These are phyloP conservation scores for Sarocladium brachiariae DNA, from an alignment of 2,329 filamentous ascomycete species.

Conservation along the genomic window DNA sequence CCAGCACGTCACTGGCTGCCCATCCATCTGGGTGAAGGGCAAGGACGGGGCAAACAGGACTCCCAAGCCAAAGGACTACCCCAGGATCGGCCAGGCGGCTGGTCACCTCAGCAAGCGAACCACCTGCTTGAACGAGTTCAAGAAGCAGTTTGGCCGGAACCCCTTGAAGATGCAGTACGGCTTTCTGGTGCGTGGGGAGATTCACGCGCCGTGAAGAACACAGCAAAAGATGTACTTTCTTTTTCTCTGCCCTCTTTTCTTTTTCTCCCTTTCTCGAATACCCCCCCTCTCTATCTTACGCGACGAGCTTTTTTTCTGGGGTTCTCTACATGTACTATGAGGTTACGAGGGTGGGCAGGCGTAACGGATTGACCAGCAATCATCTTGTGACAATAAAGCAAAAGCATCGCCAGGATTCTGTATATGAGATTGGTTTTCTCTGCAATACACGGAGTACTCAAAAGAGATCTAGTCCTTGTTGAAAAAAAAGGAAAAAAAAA, in stretches of 20 bases:
- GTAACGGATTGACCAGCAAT: no score
- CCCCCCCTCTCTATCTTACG: no score
- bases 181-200: not conserved
- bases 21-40: slow-evolving; percentile 14
- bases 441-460: no score
- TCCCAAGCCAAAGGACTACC: slow-evolving; percentile 5
- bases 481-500: no score
- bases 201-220: not conserved
- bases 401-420: no score
- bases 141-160: slow-evolving; percentile 11
- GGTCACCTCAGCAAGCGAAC: slow-evolving; percentile 9
- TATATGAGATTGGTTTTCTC: no score
- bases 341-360: no score
- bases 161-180: slow-evolving; percentile 9
- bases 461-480: no score
- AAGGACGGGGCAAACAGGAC: slow-evolving; percentile 7
- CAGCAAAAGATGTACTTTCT: not conserved
- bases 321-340: not conserved
- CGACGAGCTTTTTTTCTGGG: no score
- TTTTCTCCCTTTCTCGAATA: no score
- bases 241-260: not conserved
- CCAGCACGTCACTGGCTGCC: slow-evolving; percentile 13
- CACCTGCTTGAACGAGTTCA: slow-evolving; percentile 13
- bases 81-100: slow-evolving; percentile 1
- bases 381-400: no score